Percentiles rank a stretch among this genome's conserved stretches.
These are phyloP conservation scores for Beauveria rudraprayagi DNA, from an alignment of 2,329 filamentous ascomycete species.

Conservation along the genomic window DNA sequence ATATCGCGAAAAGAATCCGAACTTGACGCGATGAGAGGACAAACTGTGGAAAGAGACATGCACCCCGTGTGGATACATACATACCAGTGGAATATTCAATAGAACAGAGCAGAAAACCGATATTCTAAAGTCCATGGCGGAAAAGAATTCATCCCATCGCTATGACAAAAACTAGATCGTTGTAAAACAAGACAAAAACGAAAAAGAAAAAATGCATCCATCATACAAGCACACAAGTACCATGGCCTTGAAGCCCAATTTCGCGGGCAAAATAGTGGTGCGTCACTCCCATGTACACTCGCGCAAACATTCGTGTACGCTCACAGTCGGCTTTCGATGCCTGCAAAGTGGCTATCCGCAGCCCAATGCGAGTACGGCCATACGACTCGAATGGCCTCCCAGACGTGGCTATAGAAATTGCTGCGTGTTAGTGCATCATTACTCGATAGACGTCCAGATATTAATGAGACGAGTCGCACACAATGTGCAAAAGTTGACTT, in stretches of 20 bases:
- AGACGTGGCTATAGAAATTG: constrained; percentile 61
- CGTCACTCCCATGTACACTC: not conserved
- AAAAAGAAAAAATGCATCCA: not conserved
- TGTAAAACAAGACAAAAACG: not conserved
- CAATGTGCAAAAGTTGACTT: constrained; percentile 29
- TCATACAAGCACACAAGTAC: constrained; percentile 2
- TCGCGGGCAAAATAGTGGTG: not conserved
- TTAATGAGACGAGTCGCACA: not conserved
- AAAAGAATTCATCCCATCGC: constrained; percentile 5
- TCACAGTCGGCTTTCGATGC: constrained; percentile 74
- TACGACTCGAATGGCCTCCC: constrained; percentile 83
- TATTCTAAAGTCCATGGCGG: not conserved
- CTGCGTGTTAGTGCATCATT: constrained; percentile 23
- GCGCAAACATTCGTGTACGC: not conserved
- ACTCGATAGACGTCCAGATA: not conserved
- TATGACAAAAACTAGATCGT: not conserved
- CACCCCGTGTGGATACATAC: not conserved
- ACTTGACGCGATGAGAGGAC: not conserved
- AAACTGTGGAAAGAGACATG: not conserved
- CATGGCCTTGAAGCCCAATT: not conserved
- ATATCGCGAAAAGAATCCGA: not conserved
- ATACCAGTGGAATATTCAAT: not conserved
- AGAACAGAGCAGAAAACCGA: not conserved
- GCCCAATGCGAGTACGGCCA: constrained; percentile 90
- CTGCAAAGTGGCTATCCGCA: constrained; percentile 57